phyloP scores from a whole-genome alignment of 352 stramenopile genomes.

The Phytophthora citrophthora region DNA sequence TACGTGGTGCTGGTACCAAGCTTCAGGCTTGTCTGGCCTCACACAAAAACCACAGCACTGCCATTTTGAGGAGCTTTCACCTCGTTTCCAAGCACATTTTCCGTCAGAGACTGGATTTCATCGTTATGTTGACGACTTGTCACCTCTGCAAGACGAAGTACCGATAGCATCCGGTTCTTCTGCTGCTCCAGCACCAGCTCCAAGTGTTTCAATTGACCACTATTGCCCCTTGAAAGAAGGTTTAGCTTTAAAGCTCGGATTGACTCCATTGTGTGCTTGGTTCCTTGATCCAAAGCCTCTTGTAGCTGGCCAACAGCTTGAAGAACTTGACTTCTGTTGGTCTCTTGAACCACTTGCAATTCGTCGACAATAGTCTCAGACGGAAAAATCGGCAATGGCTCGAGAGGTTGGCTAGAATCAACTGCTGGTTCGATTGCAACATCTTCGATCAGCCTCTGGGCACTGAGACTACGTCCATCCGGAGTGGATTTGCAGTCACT shows the following conservation, averaged over 20 bases:
- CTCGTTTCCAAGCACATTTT: conserved; percentile 1
- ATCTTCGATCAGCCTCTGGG: background rate
- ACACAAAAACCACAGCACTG: background rate
- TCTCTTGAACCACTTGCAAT: conserved; percentile 1
- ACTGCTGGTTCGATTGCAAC: background rate
- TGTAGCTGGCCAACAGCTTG: background rate
- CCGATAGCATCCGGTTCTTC: conserved; percentile 11
- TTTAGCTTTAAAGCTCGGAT: conserved; percentile 2
- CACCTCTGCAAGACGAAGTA: conserved; percentile 18
- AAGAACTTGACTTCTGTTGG: conserved; percentile 1
- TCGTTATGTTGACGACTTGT: conserved; percentile 4
- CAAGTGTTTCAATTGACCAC: background rate
- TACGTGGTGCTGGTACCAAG: too few relatives aligned
- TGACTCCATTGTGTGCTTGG: conserved; percentile 1
- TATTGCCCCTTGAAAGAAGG: background rate
- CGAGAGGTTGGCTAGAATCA: background rate
- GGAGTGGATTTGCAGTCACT: background rate
- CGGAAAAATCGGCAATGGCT: background rate
- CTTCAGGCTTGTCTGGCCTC: background rate
- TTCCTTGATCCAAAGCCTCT: conserved; percentile 6
- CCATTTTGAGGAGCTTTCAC: background rate
- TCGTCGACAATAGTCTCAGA: background rate
- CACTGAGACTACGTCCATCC: background rate
- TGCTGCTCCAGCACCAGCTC: conserved; percentile 17
- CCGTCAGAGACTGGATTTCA: conserved; percentile 9